A percentile compares a stretch with the other conserved stretches of the same genome.
phyloP scores from a whole-genome alignment of 345 rosid species.

The Eucalyptus erythrocorys region DNA sequence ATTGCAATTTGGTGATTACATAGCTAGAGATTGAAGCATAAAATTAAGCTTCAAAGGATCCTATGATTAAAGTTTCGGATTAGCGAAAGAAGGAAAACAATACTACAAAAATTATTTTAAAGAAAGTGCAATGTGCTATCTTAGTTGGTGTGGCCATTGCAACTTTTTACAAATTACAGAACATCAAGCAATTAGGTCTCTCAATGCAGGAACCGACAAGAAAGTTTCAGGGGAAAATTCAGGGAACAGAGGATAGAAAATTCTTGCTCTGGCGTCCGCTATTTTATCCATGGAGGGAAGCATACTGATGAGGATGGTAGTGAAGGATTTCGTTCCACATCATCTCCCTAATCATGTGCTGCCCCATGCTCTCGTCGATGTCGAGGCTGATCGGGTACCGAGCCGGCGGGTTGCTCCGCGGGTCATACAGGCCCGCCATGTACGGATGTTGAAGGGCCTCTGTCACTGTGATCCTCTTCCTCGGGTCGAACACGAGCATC shows the following conservation, averaged over 20 bases:
- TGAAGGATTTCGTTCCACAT: slow-evolving; percentile 76
- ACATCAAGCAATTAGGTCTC: neutral
- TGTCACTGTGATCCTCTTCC: slow-evolving; percentile 54
- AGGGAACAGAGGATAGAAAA: neutral
- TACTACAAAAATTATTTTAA: neutral
- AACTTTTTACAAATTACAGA: neutral
- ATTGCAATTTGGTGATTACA: neutral
- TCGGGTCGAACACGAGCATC: slow-evolving; percentile 79
- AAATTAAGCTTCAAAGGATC: neutral
- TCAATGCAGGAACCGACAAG: neutral
- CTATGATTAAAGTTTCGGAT: neutral
- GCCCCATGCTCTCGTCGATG: slow-evolving; percentile 52
- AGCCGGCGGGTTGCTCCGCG: slow-evolving; percentile 51
- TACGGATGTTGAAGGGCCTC: slow-evolving; percentile 83
- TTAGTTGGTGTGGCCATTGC: neutral
- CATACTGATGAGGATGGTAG: slow-evolving; percentile 20
- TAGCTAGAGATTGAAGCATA: neutral
- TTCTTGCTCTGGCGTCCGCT: neutral
- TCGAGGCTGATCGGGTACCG: slow-evolving; percentile 52
- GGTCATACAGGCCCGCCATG: slow-evolving; percentile 55
- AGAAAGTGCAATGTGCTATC: neutral
- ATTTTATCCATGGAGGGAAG: slow-evolving; percentile 5
- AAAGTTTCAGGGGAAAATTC: neutral
- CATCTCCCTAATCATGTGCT: slow-evolving; percentile 52
- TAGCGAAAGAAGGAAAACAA: neutral